Evolutionary conservation across 1,284 basidiomycete species (phyloP), one percentile per base, ranked within the genome.

Genomic region (Rhodotorula glutinis): DNA sequence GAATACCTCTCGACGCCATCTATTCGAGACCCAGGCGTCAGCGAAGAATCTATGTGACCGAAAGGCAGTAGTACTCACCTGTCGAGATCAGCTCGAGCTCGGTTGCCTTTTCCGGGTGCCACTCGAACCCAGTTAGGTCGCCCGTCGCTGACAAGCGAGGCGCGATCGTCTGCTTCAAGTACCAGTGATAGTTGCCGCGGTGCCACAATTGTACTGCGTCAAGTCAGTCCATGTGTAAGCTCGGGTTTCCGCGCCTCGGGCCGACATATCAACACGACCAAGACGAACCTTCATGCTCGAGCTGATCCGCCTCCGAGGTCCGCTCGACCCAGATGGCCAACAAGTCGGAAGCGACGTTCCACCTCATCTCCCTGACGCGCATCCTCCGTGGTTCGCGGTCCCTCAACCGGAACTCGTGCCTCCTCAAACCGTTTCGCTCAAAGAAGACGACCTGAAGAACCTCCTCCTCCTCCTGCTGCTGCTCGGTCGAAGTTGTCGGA

Each of bases 361-460:
- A 99, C 3, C 79, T 78, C 44, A 97, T 78, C 67, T 91, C 90
- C 65, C 82, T 85, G 2, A 98, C 86, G 64, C 81, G 84, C 70
- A 89, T 52, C 25, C 44, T n/a, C 89, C 1, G 84, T 85, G 82
- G 85, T 86, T 68, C 80, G 60, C 67, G 78, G 73, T 85, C 84
- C 51, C 87, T 80, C 64, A 98, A 76, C 57, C 83, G 84, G 78
- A 97, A 98, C 58, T 96, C 92, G 16, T 92, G 91, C 75, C 96
- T 90, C 62, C 92, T 81, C 66, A 98, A 79, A 0, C 95, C 96
- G 78, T 98, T 98, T 72, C 92, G 83, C 80, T 98, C 95, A 71
- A 97, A 92, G 79, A 98, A 97, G 0, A 98, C 87, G 1, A 98
- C 82, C 74, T 96, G 92, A 76, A 95, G 92, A 76, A 95, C 89